phyloP scores from a whole-genome alignment of 2,329 filamentous ascomycete species.

The Aureobasidium uvarum region DNA sequence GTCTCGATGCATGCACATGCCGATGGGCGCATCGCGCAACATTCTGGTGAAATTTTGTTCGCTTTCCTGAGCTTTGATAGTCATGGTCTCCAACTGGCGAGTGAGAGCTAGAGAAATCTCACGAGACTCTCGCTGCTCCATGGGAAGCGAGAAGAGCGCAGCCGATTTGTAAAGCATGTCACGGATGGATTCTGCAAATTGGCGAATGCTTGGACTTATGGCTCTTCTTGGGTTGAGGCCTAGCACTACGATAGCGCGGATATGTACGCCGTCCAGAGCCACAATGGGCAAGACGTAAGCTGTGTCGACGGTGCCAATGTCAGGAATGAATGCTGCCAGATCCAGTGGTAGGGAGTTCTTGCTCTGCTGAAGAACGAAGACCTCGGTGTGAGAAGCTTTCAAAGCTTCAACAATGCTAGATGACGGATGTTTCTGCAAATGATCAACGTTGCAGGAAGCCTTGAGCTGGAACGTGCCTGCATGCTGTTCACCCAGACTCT shows the following conservation, averaged over 20 bases:
- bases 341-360: slow-evolving; percentile 16
- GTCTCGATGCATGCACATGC: slow-evolving; percentile 34
- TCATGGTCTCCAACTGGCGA: slow-evolving; percentile 38
- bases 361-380: neutral
- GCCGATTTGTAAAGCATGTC: slow-evolving; percentile 43
- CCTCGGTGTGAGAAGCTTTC: slow-evolving; percentile 7
- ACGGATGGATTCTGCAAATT: slow-evolving; percentile 40
- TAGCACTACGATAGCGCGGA: slow-evolving; percentile 42
- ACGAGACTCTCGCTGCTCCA: slow-evolving; percentile 29
- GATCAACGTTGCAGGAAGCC: neutral
- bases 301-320: slow-evolving; percentile 2
- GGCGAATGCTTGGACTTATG: slow-evolving; percentile 41
- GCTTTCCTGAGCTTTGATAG: slow-evolving; percentile 37
- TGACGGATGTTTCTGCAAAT: neutral
- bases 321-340: neutral
- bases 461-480: slow-evolving; percentile 27
- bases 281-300: slow-evolving; percentile 28
- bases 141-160: slow-evolving; percentile 37
- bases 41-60: slow-evolving; percentile 44
- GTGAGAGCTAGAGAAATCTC: slow-evolving; percentile 41
- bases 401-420: neutral
- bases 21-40: slow-evolving; percentile 42
- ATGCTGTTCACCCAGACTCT: neutral
- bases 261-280: slow-evolving; percentile 37
- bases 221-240: slow-evolving; percentile 42